Evolutionary conservation across 176 grass and related monocot species (phyloP), one percentile per base, ranked within the genome.

Genomic region (Ananas comosus): DNA sequence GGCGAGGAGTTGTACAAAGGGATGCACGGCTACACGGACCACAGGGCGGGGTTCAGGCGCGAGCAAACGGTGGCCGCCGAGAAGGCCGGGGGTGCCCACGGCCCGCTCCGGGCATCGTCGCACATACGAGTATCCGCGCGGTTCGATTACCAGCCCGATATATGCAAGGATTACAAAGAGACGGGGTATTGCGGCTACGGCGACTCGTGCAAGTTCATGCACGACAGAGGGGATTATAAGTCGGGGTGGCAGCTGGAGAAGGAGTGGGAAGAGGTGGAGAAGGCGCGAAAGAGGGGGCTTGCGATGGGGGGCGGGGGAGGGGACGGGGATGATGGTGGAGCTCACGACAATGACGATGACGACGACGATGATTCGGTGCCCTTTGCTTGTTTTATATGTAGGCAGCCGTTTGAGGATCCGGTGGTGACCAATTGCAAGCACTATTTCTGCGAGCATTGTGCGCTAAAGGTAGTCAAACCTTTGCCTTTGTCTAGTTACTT

Each of bases 81-180:
- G 83, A 96, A 96, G 81, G 93, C 89, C 3, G 86, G 83, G 0
- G 86, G 89, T 2, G 27, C 89, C 10, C 93, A 96, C 24, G 89
- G 89, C 11, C 93, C 93, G 0, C 83, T 96, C 25, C 81, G 89
- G 17, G 79, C 93, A 10, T 85, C 86, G 1, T 76, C 86, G 10
- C 83, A 96, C 83, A 96, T 96, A 22, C 89, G 89, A 13, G 25
- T 87, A 42, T 89, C 93, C 0, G 80, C 76, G 4, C 79, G 89
- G 29, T 92, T 96, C 64, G 93, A 96, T 65, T 96, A 96, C 76
- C 89, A 96, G 68, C 89, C 89, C 0, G 93, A 90, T 67, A 90
- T 96, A 73, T 96, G 93, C 70, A 92, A 96, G 86, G 93, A 96
- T 54, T 96, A 96, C 53, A 96, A 96, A 82, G 93, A 96, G 81